Evolutionary conservation across 495 filamentous ascomycete genomes (phyloP), one percentile per base, ranked within the genome.

Genomic region (Talaromyces nanjingensis): DNA sequence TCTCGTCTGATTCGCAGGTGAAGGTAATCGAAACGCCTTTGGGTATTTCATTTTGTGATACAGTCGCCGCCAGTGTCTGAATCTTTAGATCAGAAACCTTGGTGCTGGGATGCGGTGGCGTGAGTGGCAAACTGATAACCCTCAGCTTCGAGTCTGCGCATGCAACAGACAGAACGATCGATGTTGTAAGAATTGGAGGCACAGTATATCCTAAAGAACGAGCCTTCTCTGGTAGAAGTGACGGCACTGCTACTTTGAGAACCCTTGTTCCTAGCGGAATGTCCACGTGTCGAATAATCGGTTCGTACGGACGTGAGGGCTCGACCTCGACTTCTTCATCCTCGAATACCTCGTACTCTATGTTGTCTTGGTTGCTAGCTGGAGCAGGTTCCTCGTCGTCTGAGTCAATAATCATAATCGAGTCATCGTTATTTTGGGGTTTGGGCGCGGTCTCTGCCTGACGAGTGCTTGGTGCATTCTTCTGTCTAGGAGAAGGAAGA

Each of bases 391-490:
- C 78, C 56, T 93, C 91, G 37, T 93, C 90, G 65, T 94, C 90
- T 0, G 89, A 92, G 70, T 91, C 89, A 47, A 91, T 83, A 42
- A 91, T 82, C 84, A 94, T 91, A 33, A 93, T 78, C 2, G 82
- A 78, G 69, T 91, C 86, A 20, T 77, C 74, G 20, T 79, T 77
- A 57, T 65, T 71, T 8, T 60, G 58, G 39, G 65, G 67, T 6
- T 76, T 74, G 59, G 76, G 78, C 2, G 68, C 27, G 22, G 74
- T 69, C 61, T 68, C 72, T 56, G 73, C 64, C 60, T 60, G 66
- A 53, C 56, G 27, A 56, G 3, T 56, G 12, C 14, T 56, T 3
- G 53, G 11, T n/a, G 74, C 12, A 33, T 52, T 33, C 29, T 54
- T 62, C 25, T 20, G 42, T 54, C 20, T 34, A 33, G 60, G 60